These are phyloP conservation scores for Cymbidium sinense DNA, from an alignment of 106 monocot genomes.

Conservation along the genomic window DNA sequence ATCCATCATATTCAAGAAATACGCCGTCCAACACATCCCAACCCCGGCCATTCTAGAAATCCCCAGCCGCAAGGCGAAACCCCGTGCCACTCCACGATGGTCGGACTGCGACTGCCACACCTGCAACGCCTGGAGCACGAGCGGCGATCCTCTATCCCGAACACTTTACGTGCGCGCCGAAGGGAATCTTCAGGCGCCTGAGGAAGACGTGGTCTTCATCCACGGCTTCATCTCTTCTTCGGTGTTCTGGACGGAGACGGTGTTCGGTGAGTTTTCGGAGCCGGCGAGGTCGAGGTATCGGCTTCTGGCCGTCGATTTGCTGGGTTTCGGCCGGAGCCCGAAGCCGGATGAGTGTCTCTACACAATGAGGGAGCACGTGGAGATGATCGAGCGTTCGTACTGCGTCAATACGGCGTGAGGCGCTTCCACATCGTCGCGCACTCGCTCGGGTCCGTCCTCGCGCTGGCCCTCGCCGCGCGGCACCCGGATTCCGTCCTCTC, in stretches of 20 bases:
- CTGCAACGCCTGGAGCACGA: constrained; percentile 13
- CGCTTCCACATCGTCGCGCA: constrained; percentile 87
- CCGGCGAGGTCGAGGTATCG: constrained; percentile 43
- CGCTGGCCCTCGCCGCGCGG: constrained; percentile 72
- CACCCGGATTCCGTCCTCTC: constrained; percentile 64
- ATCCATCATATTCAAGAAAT: constrained; percentile 24
- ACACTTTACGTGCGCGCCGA: background rate
- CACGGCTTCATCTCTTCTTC: constrained; percentile 95
- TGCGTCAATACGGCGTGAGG: constrained; percentile 34
- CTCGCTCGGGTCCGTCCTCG: constrained; percentile 78
- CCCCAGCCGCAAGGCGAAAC: constrained; percentile 17
- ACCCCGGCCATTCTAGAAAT: background rate
- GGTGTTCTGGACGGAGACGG: constrained; percentile 85
- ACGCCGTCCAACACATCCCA: constrained; percentile 9
- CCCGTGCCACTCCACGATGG: constrained; percentile 14
- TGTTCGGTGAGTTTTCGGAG: constrained; percentile 58
- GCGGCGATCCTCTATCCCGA: background rate
- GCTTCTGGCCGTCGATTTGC: constrained; percentile 66
- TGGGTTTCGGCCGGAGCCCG: constrained; percentile 85
- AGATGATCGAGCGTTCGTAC: constrained; percentile 78
- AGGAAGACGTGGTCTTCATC: constrained; percentile 76
- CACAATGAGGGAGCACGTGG: constrained; percentile 74
- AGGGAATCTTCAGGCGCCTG: background rate
- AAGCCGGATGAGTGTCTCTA: constrained; percentile 82
- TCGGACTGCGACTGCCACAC: constrained; percentile 23